Evolutionary conservation across 495 filamentous ascomycete species (phyloP).

Genomic region (Podospora bellae-mahoneyi): DNA sequence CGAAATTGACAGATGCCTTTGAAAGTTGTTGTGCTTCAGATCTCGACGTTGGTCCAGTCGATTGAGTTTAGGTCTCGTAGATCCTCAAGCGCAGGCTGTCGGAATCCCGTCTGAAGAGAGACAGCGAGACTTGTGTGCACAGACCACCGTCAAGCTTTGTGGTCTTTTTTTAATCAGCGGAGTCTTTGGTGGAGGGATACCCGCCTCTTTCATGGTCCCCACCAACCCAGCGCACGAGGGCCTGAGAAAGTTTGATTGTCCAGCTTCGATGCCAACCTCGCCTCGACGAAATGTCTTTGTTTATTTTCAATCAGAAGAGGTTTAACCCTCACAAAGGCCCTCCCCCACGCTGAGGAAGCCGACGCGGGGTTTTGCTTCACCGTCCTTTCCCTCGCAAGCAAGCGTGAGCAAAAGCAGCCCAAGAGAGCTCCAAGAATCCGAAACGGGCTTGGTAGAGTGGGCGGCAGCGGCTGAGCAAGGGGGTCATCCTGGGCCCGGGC

Average conservation of each 20-base stretch:
- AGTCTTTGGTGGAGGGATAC: not conserved
- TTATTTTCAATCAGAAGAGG: not conserved
- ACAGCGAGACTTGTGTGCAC: not conserved
- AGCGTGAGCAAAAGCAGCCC: not conserved
- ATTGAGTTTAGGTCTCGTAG: not conserved
- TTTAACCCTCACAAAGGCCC: not conserved
- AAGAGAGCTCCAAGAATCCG: slow-evolving; percentile 13
- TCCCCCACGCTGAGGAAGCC: not conserved
- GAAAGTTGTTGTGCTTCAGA: not conserved
- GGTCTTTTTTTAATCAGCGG: slow-evolving; percentile 6
- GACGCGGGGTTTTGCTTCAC: not conserved
- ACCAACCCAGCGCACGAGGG: slow-evolving; percentile 5
- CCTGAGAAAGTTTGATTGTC: slow-evolving; percentile 5
- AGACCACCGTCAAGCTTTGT: slow-evolving; percentile 8
- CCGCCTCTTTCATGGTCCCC: slow-evolving; percentile 1
- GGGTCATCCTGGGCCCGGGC: slow-evolving; percentile 14
- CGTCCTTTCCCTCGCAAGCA: not conserved
- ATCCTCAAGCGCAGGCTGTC: not conserved
- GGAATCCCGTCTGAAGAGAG: not conserved
- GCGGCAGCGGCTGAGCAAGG: slow-evolving; percentile 17
- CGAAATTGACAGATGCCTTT: not conserved
- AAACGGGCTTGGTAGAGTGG: slow-evolving; percentile 15
- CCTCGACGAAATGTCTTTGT: not conserved
- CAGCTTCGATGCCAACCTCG: not conserved
- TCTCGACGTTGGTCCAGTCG: not conserved